Conservation (phyloP, 306 rosid genomes). For the Quercus gilva region DNA sequence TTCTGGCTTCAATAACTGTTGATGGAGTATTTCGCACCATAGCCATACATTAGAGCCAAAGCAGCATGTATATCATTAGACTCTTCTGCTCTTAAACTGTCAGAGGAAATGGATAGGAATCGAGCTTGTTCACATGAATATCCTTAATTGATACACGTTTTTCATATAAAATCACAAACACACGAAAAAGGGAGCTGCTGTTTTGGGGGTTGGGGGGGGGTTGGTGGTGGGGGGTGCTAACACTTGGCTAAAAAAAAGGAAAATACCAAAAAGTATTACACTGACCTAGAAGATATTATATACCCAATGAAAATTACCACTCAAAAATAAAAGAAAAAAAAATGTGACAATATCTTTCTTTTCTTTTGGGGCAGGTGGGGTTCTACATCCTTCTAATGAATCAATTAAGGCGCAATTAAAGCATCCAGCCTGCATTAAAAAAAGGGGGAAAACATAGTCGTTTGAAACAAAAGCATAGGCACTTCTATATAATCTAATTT, state of each 20-base stretch:
- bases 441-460: too few relatives aligned
- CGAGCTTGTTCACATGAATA: constrained; percentile 14
- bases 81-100: constrained; percentile 73
- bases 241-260: not conserved
- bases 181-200: not conserved
- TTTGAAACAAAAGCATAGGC: too few relatives aligned
- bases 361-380: not conserved
- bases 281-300: not conserved
- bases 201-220: too few relatives aligned
- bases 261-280: not conserved
- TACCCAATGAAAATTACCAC: not conserved
- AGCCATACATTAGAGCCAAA: constrained; percentile 95
- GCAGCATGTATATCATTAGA: constrained; percentile 96
- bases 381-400: not conserved
- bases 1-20: constrained; percentile 92
- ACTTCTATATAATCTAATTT: too few relatives aligned
- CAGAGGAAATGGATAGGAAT: constrained; percentile 82
- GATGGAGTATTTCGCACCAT: constrained; percentile 98
- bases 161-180: not conserved
- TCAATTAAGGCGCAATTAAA: not conserved
- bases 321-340: not conserved
- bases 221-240: not conserved
- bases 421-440: not conserved
- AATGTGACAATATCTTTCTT: constrained; percentile 44
- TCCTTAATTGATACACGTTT: not conserved